Evolutionary conservation across 495 filamentous ascomycete species (phyloP), one percentile per base, ranked within the genome.

Genomic region (Friedmanniomyces simplex): DNA sequence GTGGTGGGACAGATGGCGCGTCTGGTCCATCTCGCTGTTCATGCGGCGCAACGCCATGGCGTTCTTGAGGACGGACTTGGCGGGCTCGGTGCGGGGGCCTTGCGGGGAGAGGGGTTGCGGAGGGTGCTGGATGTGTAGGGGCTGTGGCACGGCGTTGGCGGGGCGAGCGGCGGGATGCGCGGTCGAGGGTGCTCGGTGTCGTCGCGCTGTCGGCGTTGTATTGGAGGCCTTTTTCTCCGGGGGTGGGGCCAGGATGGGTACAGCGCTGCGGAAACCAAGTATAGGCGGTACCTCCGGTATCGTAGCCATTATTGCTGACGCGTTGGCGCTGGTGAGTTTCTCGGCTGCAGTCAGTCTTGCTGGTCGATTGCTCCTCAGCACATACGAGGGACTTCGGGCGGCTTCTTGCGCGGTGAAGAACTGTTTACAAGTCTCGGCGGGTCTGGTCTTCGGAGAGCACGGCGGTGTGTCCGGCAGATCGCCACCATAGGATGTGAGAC

Each of bases 11-110:
- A 20, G 32, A 26, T 52, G 32, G 11, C 28, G 39, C 32, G 32
- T 22, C 10, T 37, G 18, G 11, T 62, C 63, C 34, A 64, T 61
- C 26, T 72, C 68, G 21, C 63, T 67, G 41, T 72, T 69, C 67
- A 70, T 69, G 12, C 68, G 52, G 3, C 69, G 61, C 16, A 72
- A 54, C 14, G 59, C 62, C 48, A 54, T 53, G 11, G 69, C 64
- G 22, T 62, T 62, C 37, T 60, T 56, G 16, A 62, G 61, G 7
- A 72, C 55, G 21, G 57, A 54, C 34, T 60, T 59, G 3, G 67
- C 58, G 0, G 69, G 63, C 20, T 57, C 57, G 1, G 36, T 49
- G 20, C 66, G 61, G 3, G 68, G 69, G 12, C 68, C 65, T 22
- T 46, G 24, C 4, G 39, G 63, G 51, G 26, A 20, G 0, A 32